Evolutionary conservation across 345 rosid genomes (phyloP).

Genomic region (Dovyalis caffra): DNA sequence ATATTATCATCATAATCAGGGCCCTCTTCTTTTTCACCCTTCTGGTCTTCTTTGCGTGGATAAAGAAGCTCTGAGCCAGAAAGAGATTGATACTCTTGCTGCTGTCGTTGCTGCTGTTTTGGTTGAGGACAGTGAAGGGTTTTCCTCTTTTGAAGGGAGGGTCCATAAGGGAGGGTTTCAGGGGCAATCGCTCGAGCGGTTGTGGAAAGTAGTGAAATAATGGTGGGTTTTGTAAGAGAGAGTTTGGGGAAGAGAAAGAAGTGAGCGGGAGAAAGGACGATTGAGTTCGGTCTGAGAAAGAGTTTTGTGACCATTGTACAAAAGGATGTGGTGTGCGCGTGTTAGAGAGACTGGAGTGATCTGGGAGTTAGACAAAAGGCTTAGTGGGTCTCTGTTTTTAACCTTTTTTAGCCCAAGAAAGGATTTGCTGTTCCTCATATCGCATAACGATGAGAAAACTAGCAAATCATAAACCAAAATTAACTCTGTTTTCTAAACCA

Average conservation of each 20-base stretch:
- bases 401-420: no score
- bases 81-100: neutral
- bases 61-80: neutral
- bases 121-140: constrained; percentile 3
- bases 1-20: neutral
- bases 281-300: constrained; percentile 36
- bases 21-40: constrained; percentile 17
- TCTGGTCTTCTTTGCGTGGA: constrained; percentile 18
- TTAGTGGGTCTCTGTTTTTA: no score
- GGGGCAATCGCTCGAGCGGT: no score
- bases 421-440: no score
- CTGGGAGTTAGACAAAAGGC: no score
- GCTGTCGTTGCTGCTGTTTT: constrained; percentile 13
- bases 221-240: constrained; percentile 9
- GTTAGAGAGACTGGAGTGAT: no score
- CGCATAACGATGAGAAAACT: no score
- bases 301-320: constrained; percentile 44
- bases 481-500: no score
- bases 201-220: no score
- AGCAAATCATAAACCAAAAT: no score
- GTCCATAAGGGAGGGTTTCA: constrained; percentile 52
- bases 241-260: constrained; percentile 36
- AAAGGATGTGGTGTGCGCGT: neutral
- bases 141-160: constrained; percentile 73
- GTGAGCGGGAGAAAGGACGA: constrained; percentile 26